A percentile compares a stretch with the other conserved stretches of the same genome.
phyloP scores from a whole-genome alignment of 108 stramenopile species.

The Pseudonitzschia multiseries region DNA sequence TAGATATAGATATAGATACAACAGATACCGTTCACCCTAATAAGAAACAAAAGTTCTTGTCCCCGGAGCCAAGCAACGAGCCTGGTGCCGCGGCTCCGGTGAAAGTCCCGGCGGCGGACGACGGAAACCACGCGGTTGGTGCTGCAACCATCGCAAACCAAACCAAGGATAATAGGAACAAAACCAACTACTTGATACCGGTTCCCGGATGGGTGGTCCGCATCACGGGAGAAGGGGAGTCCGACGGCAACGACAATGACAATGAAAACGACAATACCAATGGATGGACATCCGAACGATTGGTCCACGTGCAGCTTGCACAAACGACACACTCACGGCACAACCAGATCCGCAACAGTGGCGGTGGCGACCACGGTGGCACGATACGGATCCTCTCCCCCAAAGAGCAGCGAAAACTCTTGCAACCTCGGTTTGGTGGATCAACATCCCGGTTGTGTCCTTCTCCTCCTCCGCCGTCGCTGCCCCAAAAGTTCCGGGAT shows the following conservation, averaged over 20 bases:
- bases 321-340: neutral
- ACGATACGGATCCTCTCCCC: neutral
- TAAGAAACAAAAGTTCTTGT: too few species aligned
- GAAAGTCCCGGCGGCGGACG: too few species aligned
- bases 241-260: neutral
- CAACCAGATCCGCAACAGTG: neutral
- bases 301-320: neutral
- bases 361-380: neutral
- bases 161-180: too few species aligned
- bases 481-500: too few species aligned
- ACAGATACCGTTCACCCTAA: too few species aligned
- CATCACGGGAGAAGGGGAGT: neutral
- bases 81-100: too few species aligned
- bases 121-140: too few species aligned
- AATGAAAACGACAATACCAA: neutral
- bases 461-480: neutral
- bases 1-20: too few species aligned
- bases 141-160: too few species aligned
- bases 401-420: conserved; percentile 6
- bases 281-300: neutral
- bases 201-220: neutral
- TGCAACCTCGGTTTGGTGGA: neutral
- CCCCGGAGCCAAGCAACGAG: too few species aligned
- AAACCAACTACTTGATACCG: neutral
- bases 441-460: neutral